Percentiles rank a stretch among this genome's conserved stretches.
phyloP scores from a whole-genome alignment of 176 grass and related monocot genomes.

The Triticum turgidum region DNA sequence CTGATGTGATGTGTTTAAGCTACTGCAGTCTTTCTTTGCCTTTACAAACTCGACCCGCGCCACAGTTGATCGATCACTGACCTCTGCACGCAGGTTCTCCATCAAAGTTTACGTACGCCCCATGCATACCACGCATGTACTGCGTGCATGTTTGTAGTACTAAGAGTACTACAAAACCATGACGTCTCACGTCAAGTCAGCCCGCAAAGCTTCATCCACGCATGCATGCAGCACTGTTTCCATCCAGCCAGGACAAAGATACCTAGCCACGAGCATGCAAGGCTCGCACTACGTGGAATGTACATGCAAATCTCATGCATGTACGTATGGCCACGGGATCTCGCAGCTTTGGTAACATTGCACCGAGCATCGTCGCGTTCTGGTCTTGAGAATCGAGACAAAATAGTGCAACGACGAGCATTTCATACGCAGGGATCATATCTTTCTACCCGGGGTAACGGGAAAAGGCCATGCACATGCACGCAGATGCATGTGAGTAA shows the following conservation, averaged over 20 bases:
- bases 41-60: background rate
- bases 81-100: slow-evolving; percentile 9
- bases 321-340: background rate
- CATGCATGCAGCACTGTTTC: background rate
- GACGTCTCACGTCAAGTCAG: slow-evolving; percentile 15
- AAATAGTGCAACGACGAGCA: background rate
- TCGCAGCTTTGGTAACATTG: background rate
- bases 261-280: background rate
- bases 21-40: background rate
- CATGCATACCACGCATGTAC: background rate
- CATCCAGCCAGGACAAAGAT: background rate
- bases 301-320: background rate
- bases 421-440: background rate
- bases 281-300: background rate
- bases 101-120: background rate
- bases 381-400: background rate
- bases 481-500: background rate
- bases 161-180: slow-evolving; percentile 8
- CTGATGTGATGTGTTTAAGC: background rate
- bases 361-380: background rate
- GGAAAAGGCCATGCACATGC: background rate
- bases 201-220: background rate
- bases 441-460: background rate
- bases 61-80: background rate
- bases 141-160: slow-evolving; percentile 1